Percentiles rank a stretch among this genome's conserved stretches.
These are phyloP conservation scores for Butyriboletus regius DNA, from an alignment of 1,284 basidiomycete species.

Conservation along the genomic window DNA sequence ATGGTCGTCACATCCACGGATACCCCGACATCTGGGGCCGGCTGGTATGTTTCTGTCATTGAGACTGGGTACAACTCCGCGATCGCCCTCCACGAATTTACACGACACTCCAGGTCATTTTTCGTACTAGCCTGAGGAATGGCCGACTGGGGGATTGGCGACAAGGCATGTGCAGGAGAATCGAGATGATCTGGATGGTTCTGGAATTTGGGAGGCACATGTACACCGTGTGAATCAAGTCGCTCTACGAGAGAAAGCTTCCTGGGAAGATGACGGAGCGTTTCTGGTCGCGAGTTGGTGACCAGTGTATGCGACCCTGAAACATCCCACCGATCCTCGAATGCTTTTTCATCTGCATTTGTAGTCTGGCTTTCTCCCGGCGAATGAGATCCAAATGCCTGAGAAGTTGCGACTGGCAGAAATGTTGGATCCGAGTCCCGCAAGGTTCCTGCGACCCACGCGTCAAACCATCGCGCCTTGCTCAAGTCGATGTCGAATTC, in stretches of 20 bases:
- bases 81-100: conserved; percentile 59
- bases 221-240: conserved; percentile 41
- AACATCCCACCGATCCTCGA: conserved; percentile 34
- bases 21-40: conserved; percentile 4
- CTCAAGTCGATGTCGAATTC: conserved; percentile 72
- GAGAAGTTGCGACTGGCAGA: conserved; percentile 37
- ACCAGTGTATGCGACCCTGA: conserved; percentile 26
- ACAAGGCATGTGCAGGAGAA: conserved; percentile 35
- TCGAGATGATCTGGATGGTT: conserved; percentile 18
- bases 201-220: conserved; percentile 30
- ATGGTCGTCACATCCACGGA: conserved; percentile 3
- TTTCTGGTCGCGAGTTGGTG: conserved; percentile 16
- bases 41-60: conserved; percentile 35
- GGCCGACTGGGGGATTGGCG: conserved; percentile 57
- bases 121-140: conserved; percentile 48
- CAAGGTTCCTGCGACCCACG: conserved; percentile 53
- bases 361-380: conserved; percentile 51
- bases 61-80: conserved; percentile 47
- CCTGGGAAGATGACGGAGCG: conserved; percentile 48
- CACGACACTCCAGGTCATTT: conserved; percentile 46
- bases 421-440: conserved; percentile 17
- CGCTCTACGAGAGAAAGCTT: conserved; percentile 64
- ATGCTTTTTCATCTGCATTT: conserved; percentile 40
- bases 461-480: conserved; percentile 65
- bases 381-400: conserved; percentile 36